Base-by-base conservation (phyloP, 164 flowering plant genomes). In the Saururus chinensis region DNA sequence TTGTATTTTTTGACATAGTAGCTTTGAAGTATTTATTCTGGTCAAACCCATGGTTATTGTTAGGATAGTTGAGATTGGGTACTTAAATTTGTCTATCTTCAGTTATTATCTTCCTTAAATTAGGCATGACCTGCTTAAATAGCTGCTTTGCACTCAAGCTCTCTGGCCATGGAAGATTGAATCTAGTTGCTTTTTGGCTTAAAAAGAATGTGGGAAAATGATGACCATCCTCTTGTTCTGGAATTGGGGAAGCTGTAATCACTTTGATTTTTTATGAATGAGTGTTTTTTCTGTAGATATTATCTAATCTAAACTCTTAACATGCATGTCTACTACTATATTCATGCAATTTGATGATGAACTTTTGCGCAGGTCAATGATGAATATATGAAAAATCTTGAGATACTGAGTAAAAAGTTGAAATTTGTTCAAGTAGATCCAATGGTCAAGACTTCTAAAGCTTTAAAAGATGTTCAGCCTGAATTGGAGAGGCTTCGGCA, bases 401-500 rank as follows among this genome's bases (percentile, higher is more conserved):
- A 88, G 79, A 74, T 80, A 60, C 73, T 93, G 19, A 93, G 97
- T 76, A 88, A 83, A 79, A 93, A 93, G 79, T 74, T 93, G 72
- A 88, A 90, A 78, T 87, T 79, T 75, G 79, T 85, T 66, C 92
- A 87, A 71, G 83, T 68, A 60, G 99, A 93, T 77, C 66, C 80
- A 23, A 77, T 83, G 86, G 88, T 91, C 52, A 88, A 83, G 75
- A 71, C 82, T 35, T 84, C 99, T 57, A 85, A 82, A 77, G 96
- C 99, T 73, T 77, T 90, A 45, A 88, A 81, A 70, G 99, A 93
- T 84, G 96, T 93, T 60, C 95, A 90, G 68, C 97, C 99, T 56
- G 97, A 93, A 77, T 75, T 93, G 71, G 99, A 90, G 82, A 88
- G 76, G 64, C 95, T 93, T 57, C 79, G 99, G 63, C 96, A 90